phyloP scores from a whole-genome alignment of 208 protist genomes.

The Wallacemonas rigidus region DNA sequence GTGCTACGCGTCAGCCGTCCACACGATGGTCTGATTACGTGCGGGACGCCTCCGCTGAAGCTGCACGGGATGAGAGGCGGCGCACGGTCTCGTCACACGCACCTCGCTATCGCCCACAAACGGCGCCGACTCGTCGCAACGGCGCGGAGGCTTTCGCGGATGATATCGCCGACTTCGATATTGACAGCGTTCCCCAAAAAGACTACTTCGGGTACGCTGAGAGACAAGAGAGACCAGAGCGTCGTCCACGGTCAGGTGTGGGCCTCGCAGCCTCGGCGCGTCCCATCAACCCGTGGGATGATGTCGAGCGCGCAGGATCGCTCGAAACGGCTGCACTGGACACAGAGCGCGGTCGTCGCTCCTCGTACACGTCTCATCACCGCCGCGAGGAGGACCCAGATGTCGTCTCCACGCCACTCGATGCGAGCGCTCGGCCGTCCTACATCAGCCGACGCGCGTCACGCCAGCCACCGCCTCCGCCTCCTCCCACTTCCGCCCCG shows the following conservation, averaged over 20 bases:
- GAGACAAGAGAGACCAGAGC: no score
- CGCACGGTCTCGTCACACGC: background rate
- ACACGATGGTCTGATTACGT: constrained; percentile 50
- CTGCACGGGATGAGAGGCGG: background rate
- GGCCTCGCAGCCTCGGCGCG: background rate
- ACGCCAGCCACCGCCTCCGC: constrained; percentile 6
- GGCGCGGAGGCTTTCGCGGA: background rate
- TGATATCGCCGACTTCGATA: constrained; percentile 1
- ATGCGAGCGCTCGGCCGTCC: background rate
- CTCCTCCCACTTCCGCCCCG: background rate
- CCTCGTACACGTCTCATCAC: background rate
- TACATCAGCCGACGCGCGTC: background rate
- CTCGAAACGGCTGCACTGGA: background rate
- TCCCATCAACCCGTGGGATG: constrained; percentile 4
- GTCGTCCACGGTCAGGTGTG: background rate
- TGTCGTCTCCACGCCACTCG: constrained; percentile 9
- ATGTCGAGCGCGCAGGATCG: background rate
- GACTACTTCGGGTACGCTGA: constrained; percentile 13
- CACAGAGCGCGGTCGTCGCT: no score
- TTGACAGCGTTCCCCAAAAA: constrained; percentile 10
- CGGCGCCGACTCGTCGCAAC: background rate
- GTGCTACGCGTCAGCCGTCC: constrained; percentile 20
- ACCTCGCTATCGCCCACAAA: background rate
- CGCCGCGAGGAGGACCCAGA: constrained; percentile 1
- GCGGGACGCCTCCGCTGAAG: constrained; percentile 20